Conservation (phyloP, 2,329 filamentous ascomycete genomes). For the Amauroascus verrucosus region DNA sequence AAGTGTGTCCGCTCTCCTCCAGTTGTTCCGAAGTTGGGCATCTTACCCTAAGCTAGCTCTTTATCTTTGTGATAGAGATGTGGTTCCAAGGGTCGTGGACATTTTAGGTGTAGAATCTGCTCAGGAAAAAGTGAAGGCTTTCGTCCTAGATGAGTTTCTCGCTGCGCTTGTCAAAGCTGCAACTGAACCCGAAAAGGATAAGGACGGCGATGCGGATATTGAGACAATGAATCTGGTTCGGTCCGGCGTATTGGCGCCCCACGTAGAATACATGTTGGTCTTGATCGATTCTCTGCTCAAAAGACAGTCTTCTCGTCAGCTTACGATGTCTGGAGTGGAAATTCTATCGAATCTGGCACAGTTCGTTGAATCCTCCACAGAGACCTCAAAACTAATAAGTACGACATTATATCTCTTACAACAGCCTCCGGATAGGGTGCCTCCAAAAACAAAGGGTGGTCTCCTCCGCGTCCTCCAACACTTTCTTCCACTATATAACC, state of each 20-base stretch:
- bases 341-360: conserved; percentile 66
- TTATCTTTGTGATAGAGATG: conserved; percentile 53
- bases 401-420: conserved; percentile 72
- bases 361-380: conserved; percentile 51
- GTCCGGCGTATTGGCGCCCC: conserved; percentile 38
- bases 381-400: conserved; percentile 66
- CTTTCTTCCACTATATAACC: conserved; percentile 59
- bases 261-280: conserved; percentile 56
- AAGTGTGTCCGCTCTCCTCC: conserved; percentile 71
- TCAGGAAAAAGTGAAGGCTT: conserved; percentile 78
- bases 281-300: conserved; percentile 45
- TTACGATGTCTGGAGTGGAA: conserved; percentile 69
- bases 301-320: conserved; percentile 55
- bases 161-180: conserved; percentile 56
- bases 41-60: conserved; percentile 54
- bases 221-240: conserved; percentile 33
- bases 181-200: conserved; percentile 35
- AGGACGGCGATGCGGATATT: conserved; percentile 38
- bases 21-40: conserved; percentile 73
- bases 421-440: conserved; percentile 75
- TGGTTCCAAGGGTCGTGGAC: conserved; percentile 62
- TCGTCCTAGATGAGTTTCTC: conserved; percentile 63
- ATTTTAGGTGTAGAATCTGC: conserved; percentile 62
- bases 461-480: conserved; percentile 70
- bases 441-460: conserved; percentile 68